Base-by-base conservation (phyloP, 73 alveolate species). In the Tetrahymena elliotti region DNA sequence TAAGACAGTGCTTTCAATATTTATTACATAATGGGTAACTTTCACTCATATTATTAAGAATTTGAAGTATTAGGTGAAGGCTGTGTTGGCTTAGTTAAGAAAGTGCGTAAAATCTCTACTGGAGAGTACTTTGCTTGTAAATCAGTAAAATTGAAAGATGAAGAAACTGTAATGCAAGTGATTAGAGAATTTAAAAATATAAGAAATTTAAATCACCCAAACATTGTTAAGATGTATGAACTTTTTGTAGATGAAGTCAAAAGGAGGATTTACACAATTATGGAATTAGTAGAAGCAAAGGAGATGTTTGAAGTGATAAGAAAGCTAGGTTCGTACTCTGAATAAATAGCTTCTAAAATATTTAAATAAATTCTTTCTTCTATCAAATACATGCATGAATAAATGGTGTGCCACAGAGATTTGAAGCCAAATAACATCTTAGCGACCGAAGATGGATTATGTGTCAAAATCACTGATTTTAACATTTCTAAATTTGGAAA, bases 381-480 rank as follows among this genome's bases (percentile, higher is more conserved):
- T 4, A 93, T 95, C 8, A 83, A 82, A 33, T 95, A 93, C 53
- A 93, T 93, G 95, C 97, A 95, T 83, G 82, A 94, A n/a, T 54
- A 93, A 38, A 92, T 96, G 6, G 83, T 95, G 12, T 95, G 95
- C 83, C 97, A 95, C 82, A 39, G 97, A 93, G 97, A 95, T 83
- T 68, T 95, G 8, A 95, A 95, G 84, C 97, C 97, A 9, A 82
- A 95, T n/a, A 95, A 95, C 53, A 93, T 95, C 37, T 54, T 95
- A 93, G 92, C 94, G 68, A 93, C 93, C 33, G 82, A 95, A 94
- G 96, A 94, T 31, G 93, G 93, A 38, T 52, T 83, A 37, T 94
- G 82, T 41, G 82, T 95, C 3, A 95, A 95, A 68, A 95, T 95
- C 54, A 95, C 96, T 11, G 97, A 95, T 82, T 95, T 95, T 39